Evolutionary conservation across 192 early-diverging fungal genomes (phyloP).

Genomic region (Coemansia sp.): DNA sequence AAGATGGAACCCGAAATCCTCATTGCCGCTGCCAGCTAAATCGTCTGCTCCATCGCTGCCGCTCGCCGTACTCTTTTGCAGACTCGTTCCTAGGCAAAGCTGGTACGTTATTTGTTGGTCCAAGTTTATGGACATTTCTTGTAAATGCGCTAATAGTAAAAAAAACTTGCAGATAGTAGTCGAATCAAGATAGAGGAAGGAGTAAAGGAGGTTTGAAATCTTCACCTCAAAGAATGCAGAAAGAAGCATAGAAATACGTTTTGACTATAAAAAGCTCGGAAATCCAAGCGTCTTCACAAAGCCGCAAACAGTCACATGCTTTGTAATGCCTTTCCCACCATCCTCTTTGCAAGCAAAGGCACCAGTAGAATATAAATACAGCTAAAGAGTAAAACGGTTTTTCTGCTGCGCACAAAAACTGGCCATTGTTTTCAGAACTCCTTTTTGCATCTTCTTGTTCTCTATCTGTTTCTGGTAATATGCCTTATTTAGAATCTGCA

Average conservation of each 20-base stretch:
- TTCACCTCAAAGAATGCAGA: too few relatives aligned
- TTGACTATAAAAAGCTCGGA: not conserved
- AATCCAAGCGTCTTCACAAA: too few relatives aligned
- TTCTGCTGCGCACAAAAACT: too few relatives aligned
- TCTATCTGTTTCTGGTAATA: constrained; percentile 2
- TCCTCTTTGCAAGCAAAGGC: too few relatives aligned
- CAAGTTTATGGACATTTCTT: constrained; percentile 47
- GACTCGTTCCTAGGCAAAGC: constrained; percentile 25
- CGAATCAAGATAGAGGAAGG: not conserved
- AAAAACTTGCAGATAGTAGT: not conserved
- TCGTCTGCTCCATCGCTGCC: not conserved
- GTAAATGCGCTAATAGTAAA: not conserved
- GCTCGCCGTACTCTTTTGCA: constrained; percentile 3
- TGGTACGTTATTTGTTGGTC: constrained; percentile 41
- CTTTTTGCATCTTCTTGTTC: not conserved
- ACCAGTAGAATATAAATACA: too few relatives aligned
- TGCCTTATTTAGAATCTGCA: constrained; percentile 33
- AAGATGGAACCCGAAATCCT: constrained; percentile 34
- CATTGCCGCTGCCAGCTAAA: not conserved
- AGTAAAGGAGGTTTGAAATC: too few relatives aligned
- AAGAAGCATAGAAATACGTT: not conserved
- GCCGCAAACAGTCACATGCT: constrained; percentile 1
- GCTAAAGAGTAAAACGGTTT: too few relatives aligned
- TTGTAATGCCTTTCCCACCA: not conserved
- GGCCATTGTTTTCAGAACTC: too few relatives aligned